Conservation (phyloP, 2,329 filamentous ascomycete species). For the Ophiostoma sp. region DNA sequence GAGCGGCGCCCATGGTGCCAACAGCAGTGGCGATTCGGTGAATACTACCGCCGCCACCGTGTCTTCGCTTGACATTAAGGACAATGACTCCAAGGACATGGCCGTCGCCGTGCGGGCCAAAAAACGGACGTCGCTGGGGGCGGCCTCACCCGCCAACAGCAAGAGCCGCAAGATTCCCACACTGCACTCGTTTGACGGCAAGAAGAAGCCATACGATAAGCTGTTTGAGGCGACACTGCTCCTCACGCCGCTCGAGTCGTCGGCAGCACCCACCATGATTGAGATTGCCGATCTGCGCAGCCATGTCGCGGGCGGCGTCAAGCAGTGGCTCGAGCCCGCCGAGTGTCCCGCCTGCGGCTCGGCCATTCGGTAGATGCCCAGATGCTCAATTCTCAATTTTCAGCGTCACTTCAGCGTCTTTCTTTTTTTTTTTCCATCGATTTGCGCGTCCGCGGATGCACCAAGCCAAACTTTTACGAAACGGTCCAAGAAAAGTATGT, state of each 20-base stretch:
- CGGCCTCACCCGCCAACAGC: background rate
- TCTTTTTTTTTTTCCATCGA: background rate
- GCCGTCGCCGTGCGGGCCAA: background rate
- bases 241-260: conserved; percentile 42
- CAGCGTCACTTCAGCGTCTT: background rate
- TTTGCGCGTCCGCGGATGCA: background rate
- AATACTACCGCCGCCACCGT: conserved; percentile 32
- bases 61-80: background rate
- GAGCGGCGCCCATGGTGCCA: conserved; percentile 16
- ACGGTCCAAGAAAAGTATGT: background rate
- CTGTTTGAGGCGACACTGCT: conserved; percentile 48
- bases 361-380: conserved; percentile 22
- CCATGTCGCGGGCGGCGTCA: conserved; percentile 45
- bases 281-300: conserved; percentile 50
- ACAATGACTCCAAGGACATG: conserved; percentile 4
- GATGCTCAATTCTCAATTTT: background rate
- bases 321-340: conserved; percentile 49
- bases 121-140: background rate
- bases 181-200: conserved; percentile 30
- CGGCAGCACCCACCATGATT: conserved; percentile 41
- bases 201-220: conserved; percentile 45
- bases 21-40: background rate
- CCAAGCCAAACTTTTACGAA: background rate
- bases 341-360: conserved; percentile 47
- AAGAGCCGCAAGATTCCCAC: conserved; percentile 34